Base-by-base conservation (phyloP, 2,329 filamentous ascomycete genomes). In the Aureobasidium sp. region DNA sequence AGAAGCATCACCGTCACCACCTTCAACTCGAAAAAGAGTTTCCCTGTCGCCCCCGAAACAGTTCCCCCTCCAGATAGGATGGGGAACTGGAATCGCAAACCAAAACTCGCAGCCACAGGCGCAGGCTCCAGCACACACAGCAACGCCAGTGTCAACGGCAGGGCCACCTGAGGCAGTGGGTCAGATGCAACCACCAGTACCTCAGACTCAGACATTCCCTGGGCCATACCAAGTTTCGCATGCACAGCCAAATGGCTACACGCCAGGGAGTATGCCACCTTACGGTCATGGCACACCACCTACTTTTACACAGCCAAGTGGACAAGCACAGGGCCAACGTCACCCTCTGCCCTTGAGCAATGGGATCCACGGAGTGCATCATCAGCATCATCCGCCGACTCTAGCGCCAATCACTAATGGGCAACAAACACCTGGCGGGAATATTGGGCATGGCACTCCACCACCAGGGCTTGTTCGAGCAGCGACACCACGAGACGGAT, bases 401-500 rank as follows among this genome's bases (percentile, higher is more conserved):
- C 55, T 59, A 29, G 41, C 42, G 17, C 42, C 55, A 4, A 47
- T 60, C 8, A 36, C 44, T 5, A 60, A 41, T 32, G 41, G 41
- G 13, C 60, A 56, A 34, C 50, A 62, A 41, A 42, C 8, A 9
- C 12, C 50, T n/a, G n/a, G 27, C 27, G 42, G 15, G 2, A 61
- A 50, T 13, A 27, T 27, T 9, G 50, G 44, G 4, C 61, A 62
- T 34, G 61, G 52, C 15, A 62, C 42, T 32, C 56, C 62, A 12
- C 36, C 47, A 20, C 17, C 44, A 48, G 48, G 46, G 13, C 5
- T 63, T 48, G 55, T 56, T 10, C 26, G 62, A 48, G 67, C 69
- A 5, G 67, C 65, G 9, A 70, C 70, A 42, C 70, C 69, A 26
- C 66, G 65, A 51, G 67, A 66, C 17, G 67, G 63, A 23, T 67